Percentiles rank a stretch among this genome's conserved stretches.
phyloP scores from a whole-genome alignment of 148 eudicot species.

The Cornus suecica region DNA sequence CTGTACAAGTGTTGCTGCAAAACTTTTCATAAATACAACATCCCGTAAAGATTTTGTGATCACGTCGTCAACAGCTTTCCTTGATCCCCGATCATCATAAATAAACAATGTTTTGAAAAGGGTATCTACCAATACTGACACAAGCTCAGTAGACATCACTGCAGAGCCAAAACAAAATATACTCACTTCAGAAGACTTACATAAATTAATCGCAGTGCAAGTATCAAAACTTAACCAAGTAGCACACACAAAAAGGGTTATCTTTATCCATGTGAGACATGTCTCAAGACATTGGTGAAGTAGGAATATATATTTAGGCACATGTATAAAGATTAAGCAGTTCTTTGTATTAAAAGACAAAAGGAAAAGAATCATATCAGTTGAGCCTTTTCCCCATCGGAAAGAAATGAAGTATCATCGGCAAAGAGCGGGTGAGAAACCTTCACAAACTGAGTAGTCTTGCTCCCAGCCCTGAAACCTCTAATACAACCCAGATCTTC shows the following conservation, averaged over 20 bases:
- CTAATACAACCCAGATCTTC: too few species aligned
- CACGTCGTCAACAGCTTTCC: constrained; percentile 81
- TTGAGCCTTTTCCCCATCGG: too few species aligned
- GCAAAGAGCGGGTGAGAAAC: too few species aligned
- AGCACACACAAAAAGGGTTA: neutral
- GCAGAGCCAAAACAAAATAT: constrained; percentile 17
- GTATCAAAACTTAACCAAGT: too few species aligned
- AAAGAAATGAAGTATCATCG: too few species aligned
- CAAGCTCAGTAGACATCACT: constrained; percentile 73
- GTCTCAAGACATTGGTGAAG: neutral
- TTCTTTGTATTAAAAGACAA: neutral
- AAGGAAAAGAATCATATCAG: too few species aligned
- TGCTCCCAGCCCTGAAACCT: too few species aligned
- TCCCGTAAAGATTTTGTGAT: constrained; percentile 56
- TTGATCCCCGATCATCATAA: constrained; percentile 82
- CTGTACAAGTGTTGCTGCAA: constrained; percentile 89
- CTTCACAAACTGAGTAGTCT: too few species aligned
- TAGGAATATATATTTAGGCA: neutral
- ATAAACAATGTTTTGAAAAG: constrained; percentile 62
- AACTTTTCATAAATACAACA: constrained; percentile 68
- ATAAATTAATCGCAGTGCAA: neutral
- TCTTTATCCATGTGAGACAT: too few species aligned
- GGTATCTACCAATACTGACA: constrained; percentile 62
- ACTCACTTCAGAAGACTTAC: constrained; percentile 1
- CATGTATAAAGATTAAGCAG: neutral